Base-by-base conservation (phyloP, 495 filamentous ascomycete species). In the Talaromyces thailandensis region DNA sequence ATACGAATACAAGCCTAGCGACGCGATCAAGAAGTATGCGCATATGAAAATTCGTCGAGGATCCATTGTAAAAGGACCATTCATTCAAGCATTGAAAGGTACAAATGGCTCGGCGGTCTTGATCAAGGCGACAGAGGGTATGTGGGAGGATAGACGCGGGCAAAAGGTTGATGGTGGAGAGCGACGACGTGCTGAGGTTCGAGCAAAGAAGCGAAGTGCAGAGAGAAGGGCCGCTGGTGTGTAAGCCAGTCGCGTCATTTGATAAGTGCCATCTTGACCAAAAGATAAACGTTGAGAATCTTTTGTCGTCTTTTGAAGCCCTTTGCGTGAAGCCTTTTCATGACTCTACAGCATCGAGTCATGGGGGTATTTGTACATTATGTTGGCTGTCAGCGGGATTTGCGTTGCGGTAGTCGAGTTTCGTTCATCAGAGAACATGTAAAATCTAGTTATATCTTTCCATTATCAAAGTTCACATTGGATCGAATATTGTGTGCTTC, bases 101-200 rank as follows among this genome's bases (percentile, higher is more conserved):
- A 76, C 73, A 14, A 70, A 81, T 51, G 86, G 84, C 0, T 77
- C 76, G 45, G 84, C 83, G 35, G 88, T 86, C 2, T 77, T 78
- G 35, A 77, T 96, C 55, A 78, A 77, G 60, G 82, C 88, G 6
- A 85, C 88, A 64, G 92, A 96, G 68, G 90, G 90, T 4, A 86
- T 96, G 81, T 96, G 93, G 92, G 92, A 95, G 76, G 79, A 89
- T 64, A 81, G 75, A 68, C 81, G 88, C 62, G 94, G 94, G 43
- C 83, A 84, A 52, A 98, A 98, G 84, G 84, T 97, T 64, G 94
- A 98, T 80, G 94, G 94, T 68, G 94, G 94, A 80, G 94, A 98
- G 77, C 84, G 94, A 71, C 84, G 95, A 72, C 86, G 83, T 75
- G 87, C 86, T 18, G 88, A 96, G 76, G 87, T 98, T 51, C 80